Conservation (phyloP, 2,329 filamentous ascomycete species). For the Epichloe uncinata region DNA sequence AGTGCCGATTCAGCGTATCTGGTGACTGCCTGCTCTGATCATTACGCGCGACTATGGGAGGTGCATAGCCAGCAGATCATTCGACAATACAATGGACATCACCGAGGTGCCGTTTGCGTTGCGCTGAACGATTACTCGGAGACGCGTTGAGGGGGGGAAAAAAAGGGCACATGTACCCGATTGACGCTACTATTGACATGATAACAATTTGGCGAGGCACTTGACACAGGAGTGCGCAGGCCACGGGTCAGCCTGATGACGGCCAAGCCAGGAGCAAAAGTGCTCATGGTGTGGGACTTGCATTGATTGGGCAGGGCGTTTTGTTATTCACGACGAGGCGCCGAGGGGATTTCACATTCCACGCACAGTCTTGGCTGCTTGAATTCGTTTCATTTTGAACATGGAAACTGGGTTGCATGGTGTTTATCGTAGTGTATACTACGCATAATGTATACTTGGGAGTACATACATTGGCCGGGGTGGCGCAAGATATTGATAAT, state of each 20-base stretch:
- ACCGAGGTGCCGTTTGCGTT: slow-evolving; percentile 82
- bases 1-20: slow-evolving; percentile 86
- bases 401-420: background rate
- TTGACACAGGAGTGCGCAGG: no score
- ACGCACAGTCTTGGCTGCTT: background rate
- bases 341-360: background rate
- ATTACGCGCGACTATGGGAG: slow-evolving; percentile 89
- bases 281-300: no score
- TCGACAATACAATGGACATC: slow-evolving; percentile 88
- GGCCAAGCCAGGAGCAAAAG: no score
- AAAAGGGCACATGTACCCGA: no score
- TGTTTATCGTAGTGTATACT: background rate
- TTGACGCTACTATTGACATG: no score
- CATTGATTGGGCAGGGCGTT: background rate
- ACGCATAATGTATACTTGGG: no score
- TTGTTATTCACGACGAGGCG: background rate
- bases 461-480: background rate
- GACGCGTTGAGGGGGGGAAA: slow-evolving; percentile 23
- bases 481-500: background rate
- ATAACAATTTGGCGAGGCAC: no score
- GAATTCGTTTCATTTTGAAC: background rate
- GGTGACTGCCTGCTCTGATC: slow-evolving; percentile 85
- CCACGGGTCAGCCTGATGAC: no score
- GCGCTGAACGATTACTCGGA: slow-evolving; percentile 78
- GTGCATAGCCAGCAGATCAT: slow-evolving; percentile 77